Base-by-base conservation (phyloP, 257 asterid genomes). In the Penstemon newberryi region DNA sequence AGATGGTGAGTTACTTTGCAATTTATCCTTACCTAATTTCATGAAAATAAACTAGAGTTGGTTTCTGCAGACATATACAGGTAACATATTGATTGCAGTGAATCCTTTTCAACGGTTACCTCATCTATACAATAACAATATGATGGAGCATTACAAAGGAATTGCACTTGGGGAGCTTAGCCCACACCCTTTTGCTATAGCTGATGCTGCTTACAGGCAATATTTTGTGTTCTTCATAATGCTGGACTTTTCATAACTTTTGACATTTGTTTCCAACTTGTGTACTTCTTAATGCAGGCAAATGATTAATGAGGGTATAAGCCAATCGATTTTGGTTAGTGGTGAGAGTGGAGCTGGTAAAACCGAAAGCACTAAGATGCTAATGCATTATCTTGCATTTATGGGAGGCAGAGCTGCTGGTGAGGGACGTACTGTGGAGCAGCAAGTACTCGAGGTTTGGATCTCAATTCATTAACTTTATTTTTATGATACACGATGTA, bases 341-440 rank as follows among this genome's bases (percentile, higher is more conserved):
- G 97, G 97, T 69, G 97, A 91, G 81, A 91, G 98, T 71, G 98
- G 96, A 74, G 98, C 96, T 36, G 98, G 98, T 42, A 91, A 91
- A 88, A 91, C 98, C 63, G 98, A 91, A 77, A 87, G 90, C 84
- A 91, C 96, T 15, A 91, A 89, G 72, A 84, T 80, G 84, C 86
- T 91, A 58, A 91, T 91, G 98, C 79, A 80, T 9, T 91, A 89
- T 83, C 96, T 91, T 81, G 96, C 97, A 53, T 85, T 79, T 75
- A 85, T 91, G 91, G 97, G 97, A 60, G 96, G 96, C 43, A 78
- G 88, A 50, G 83, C 85, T 11, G 82, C 70, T 64, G 47, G 71
- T 52, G 96, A 85, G 73, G 95, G 90, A 55, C 82, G 83, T 66
- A 75, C 81, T 15, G 96, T 91, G 67, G 94, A 87, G 81, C 95